phyloP scores from a whole-genome alignment of 306 rosid species.

The Vigna reflexopilosa region DNA sequence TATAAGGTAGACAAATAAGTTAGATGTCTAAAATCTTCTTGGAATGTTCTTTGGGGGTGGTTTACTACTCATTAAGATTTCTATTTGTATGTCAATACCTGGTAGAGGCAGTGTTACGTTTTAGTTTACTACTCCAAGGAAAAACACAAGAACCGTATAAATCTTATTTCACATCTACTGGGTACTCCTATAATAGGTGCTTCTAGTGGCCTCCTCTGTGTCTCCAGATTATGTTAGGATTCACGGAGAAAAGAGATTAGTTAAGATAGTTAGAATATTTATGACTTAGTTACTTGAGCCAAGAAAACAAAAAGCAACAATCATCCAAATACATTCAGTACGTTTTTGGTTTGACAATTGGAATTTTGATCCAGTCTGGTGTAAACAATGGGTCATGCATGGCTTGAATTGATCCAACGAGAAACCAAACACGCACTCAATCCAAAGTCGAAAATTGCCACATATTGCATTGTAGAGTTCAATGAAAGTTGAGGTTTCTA shows the following conservation, averaged over 20 bases:
- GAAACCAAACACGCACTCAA: background rate
- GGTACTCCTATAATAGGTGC: background rate
- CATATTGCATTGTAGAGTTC: background rate
- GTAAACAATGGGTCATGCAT: no score
- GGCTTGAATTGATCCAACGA: no score
- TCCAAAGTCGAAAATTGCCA: slow-evolving; percentile 19
- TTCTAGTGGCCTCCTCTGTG: background rate
- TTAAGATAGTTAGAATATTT: no score
- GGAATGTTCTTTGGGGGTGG: background rate
- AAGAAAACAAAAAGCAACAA: background rate
- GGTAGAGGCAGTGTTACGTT: background rate
- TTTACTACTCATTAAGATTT: background rate
- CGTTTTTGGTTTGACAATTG: no score
- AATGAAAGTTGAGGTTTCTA: slow-evolving; percentile 15
- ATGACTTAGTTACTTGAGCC: no score
- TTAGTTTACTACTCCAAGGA: slow-evolving; percentile 16
- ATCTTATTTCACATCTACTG: background rate
- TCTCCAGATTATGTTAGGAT: background rate
- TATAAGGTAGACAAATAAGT: background rate
- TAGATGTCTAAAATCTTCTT: background rate
- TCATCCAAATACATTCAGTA: background rate
- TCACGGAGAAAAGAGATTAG: no score
- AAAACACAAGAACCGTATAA: background rate
- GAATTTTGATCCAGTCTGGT: no score
- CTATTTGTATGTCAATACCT: background rate